Evolutionary conservation across 2,329 filamentous ascomycete genomes (phyloP), one percentile per base, ranked within the genome.

Genomic region (Fusarium ramigenum): DNA sequence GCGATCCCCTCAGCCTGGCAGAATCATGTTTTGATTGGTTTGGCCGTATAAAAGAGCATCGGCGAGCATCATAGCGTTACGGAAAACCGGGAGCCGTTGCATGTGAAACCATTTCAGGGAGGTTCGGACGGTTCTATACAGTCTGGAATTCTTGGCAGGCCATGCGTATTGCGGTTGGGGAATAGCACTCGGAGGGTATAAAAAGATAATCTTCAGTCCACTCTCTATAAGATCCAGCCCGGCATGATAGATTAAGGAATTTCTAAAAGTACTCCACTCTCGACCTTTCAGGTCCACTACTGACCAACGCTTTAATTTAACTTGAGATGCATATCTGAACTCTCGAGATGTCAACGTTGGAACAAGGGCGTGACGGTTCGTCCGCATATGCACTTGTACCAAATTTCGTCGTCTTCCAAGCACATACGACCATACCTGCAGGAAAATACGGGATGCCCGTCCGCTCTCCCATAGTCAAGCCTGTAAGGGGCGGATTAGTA

Each of bases 321-420:
- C 18, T 7, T 4, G 2, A 15, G 19, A 21, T 21, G 3, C 4
- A 3, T 21, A 10, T 28, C 18, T 10, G 23, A 0, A 21, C 5
- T 28, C 23, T 1, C 8, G 5, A 15, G 23, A 21, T 19, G 23
- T 19, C 16, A 19, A 14, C 23, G 16, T 14, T 19, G 16, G 7
- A 19, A 23, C 9, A 44, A 44, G 23, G 23, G 14, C 8, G 7
- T 8, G 7, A 30, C 19, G 10, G 6, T 16, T 11, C 4, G 4
- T 46, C 7, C 0, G 4, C 6, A 10, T 1, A 0, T 11, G 6
- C 0, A 16, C 0, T 2, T 47, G 1, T 30, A 47, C 19, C 4
- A 7, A 28, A 10, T 15, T 21, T n/a, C n/a, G n/a, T n/a, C n/a
- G n/a, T n/a, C n/a, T n/a, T n/a, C n/a, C 4, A 25, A 36, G 4